Percentiles rank a stretch among this genome's conserved stretches.
Evolutionary conservation across 768 basidiomycete species (phyloP).

Genomic region (Trametes maxima): DNA sequence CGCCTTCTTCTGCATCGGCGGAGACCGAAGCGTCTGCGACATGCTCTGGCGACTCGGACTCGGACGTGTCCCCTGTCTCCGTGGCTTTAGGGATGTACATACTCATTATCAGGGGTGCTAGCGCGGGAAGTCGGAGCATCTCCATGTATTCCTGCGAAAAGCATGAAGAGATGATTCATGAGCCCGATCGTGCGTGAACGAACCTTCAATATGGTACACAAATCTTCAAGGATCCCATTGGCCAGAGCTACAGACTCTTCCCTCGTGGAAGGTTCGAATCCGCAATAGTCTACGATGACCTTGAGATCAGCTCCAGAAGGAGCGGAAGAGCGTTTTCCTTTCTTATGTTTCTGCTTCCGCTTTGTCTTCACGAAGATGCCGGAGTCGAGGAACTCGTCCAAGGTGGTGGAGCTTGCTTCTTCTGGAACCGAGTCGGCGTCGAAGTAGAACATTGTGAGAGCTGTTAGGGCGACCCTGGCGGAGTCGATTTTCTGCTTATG

Average conservation of each 20-base stretch:
- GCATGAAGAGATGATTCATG: neutral
- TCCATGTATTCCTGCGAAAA: conserved; percentile 6
- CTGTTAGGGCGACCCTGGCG: neutral
- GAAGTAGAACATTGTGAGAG: neutral
- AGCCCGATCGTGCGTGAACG: neutral
- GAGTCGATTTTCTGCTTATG: neutral
- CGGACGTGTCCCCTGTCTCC: too few species aligned
- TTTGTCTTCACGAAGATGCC: conserved; percentile 10
- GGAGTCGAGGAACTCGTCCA: neutral
- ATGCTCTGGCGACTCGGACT: neutral
- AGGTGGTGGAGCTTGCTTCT: neutral
- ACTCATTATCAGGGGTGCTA: neutral
- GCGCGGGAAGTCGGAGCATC: neutral
- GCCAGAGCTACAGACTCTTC: conserved; percentile 26
- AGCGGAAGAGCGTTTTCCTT: conserved; percentile 13
- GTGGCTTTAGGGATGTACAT: neutral
- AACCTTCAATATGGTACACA: conserved; percentile 37
- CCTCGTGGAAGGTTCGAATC: conserved; percentile 30
- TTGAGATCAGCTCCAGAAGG: conserved; percentile 27
- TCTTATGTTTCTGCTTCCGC: neutral
- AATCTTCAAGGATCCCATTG: conserved; percentile 25
- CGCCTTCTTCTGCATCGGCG: neutral
- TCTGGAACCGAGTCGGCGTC: neutral
- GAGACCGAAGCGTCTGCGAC: neutral
- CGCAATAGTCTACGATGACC: conserved; percentile 35